These are phyloP conservation scores for Arabidopsis suecica DNA, from an alignment of 345 rosid species.

Conservation along the genomic window DNA sequence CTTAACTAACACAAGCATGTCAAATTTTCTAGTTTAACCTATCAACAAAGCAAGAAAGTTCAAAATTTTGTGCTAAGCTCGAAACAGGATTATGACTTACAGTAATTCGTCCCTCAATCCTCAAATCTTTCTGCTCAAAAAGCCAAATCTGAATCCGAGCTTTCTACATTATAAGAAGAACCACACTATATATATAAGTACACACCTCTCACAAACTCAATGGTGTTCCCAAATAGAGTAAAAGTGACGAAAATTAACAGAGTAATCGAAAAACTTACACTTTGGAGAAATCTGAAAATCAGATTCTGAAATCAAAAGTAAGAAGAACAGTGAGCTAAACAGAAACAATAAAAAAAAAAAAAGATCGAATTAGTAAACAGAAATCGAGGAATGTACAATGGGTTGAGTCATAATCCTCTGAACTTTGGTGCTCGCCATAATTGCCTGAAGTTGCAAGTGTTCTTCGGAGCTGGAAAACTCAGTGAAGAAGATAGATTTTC, in stretches of 20 bases:
- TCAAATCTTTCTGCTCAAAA: conserved; percentile 90
- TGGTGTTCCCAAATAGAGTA: not conserved
- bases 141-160: conserved; percentile 98
- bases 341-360: not conserved
- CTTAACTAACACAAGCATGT: not conserved
- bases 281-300: conserved; percentile 94
- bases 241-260: not conserved
- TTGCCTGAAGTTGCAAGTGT: conserved; percentile 15
- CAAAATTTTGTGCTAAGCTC: not conserved
- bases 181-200: not conserved
- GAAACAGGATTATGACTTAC: conserved; percentile 24
- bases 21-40: not conserved
- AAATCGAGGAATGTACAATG: conserved; percentile 47
- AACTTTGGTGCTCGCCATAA: conserved; percentile 88
- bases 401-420: conserved; percentile 88
- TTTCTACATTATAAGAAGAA: conserved; percentile 55
- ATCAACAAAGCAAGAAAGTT: not conserved
- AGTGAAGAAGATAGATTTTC: conserved; percentile 20
- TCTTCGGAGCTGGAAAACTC: conserved; percentile 15
- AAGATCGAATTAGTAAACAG: not conserved
- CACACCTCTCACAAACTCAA: not conserved
- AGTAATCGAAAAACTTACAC: conserved; percentile 55
- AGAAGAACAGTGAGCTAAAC: conserved; percentile 6
- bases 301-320: conserved; percentile 58
- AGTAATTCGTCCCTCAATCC: conserved; percentile 73